Conservation (phyloP, 2,329 filamentous ascomycete genomes). For the Fusarium algeriense region DNA sequence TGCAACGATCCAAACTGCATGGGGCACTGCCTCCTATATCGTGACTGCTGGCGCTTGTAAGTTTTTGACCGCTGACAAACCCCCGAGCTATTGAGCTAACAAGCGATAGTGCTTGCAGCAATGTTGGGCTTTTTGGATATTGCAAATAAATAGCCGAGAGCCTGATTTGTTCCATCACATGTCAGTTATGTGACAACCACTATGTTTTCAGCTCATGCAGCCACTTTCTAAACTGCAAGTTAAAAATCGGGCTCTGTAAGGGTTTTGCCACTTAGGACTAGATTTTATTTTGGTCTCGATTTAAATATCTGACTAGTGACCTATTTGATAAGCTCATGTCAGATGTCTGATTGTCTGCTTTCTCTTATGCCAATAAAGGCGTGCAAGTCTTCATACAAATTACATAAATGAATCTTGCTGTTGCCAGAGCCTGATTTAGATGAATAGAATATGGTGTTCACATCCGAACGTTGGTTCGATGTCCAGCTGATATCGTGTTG, state of each 20-base stretch:
- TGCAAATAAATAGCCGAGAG: neutral
- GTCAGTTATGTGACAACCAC: neutral
- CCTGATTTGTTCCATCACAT: neutral
- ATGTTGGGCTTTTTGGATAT: neutral
- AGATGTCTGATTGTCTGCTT: too few species aligned
- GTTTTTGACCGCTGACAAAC: neutral
- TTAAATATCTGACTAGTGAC: rapidly evolving
- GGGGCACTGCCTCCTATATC: neutral
- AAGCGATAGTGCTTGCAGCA: neutral
- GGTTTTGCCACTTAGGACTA: rapidly evolving
- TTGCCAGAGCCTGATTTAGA: too few species aligned
- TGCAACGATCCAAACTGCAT: neutral
- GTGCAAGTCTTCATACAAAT: too few species aligned
- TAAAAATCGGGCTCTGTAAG: neutral
- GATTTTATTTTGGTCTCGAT: rapidly evolving
- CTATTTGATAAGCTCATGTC: rapidly evolving
- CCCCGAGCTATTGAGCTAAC: neutral
- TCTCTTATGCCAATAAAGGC: too few species aligned
- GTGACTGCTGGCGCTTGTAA: neutral
- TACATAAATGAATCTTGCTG: too few species aligned
- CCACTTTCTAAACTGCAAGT: rapidly evolving
- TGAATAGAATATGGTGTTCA: too few species aligned
- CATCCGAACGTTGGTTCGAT: rapidly evolving
- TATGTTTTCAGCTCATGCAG: neutral
- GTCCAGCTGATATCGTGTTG: neutral